Percentiles rank a stretch among this genome's conserved stretches.
phyloP scores from a whole-genome alignment of 2,329 filamentous ascomycete species.

The Colletotrichum salicis region DNA sequence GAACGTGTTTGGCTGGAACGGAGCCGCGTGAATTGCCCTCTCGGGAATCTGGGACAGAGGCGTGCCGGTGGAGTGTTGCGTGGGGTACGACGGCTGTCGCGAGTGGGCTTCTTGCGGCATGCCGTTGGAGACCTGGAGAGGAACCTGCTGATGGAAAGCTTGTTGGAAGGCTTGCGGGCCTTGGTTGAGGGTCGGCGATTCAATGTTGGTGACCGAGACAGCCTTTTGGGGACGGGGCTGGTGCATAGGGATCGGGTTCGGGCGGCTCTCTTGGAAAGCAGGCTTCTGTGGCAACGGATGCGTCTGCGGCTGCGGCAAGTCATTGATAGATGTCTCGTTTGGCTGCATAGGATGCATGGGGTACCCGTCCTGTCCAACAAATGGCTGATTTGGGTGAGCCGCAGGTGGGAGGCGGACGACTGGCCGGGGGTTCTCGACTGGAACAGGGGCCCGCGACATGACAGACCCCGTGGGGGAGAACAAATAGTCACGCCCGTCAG shows the following conservation, averaged over 20 bases:
- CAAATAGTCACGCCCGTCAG: slow-evolving; percentile 75
- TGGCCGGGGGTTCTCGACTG: slow-evolving; percentile 72
- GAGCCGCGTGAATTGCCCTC: slow-evolving; percentile 87
- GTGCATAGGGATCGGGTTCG: slow-evolving; percentile 77
- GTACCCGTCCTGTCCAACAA: slow-evolving; percentile 21
- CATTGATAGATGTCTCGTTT: slow-evolving; percentile 57
- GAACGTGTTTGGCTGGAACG: slow-evolving; percentile 83
- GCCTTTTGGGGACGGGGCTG: slow-evolving; percentile 95
- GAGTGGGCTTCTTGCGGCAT: slow-evolving; percentile 70
- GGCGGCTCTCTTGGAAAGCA: slow-evolving; percentile 65
- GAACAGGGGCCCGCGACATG: slow-evolving; percentile 73
- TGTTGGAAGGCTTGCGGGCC: slow-evolving; percentile 86
- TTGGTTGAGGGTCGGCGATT: slow-evolving; percentile 74
- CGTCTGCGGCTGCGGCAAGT: slow-evolving; percentile 66
- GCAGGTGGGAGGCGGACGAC: slow-evolving; percentile 85
- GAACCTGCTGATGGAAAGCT: slow-evolving; percentile 96
- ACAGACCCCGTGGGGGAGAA: slow-evolving; percentile 85
- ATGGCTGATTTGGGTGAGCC: slow-evolving; percentile 44
- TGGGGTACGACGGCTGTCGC: slow-evolving; percentile 75
- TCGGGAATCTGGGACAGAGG: slow-evolving; percentile 93
- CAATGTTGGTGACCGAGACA: slow-evolving; percentile 92
- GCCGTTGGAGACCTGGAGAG: slow-evolving; percentile 72
- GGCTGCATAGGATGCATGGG: slow-evolving; percentile 30
- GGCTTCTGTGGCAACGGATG: slow-evolving; percentile 70
- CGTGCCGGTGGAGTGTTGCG: slow-evolving; percentile 78